Percentiles rank a stretch among this genome's conserved stretches.
phyloP scores from a whole-genome alignment of 169 alveolate genomes.

The Eimeria mitis region DNA sequence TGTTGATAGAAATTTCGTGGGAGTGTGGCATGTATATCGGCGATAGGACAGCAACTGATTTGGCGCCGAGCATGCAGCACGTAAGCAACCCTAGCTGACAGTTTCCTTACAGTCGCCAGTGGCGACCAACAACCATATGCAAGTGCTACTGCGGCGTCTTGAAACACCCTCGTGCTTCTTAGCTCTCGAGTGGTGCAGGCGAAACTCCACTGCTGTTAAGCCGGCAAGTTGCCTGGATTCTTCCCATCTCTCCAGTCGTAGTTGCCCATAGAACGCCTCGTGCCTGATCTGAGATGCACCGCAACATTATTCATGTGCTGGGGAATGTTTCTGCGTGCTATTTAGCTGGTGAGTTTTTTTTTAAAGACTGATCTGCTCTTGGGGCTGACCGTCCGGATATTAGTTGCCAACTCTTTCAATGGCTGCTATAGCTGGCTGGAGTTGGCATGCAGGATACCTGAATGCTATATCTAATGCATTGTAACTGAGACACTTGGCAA shows the following conservation, averaged over 20 bases:
- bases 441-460: neutral
- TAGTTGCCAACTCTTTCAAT: neutral
- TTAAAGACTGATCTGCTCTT: neutral
- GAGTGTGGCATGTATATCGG: neutral
- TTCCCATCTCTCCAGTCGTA: neutral
- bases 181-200: neutral
- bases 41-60: neutral
- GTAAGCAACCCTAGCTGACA: neutral
- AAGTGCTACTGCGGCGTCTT: neutral
- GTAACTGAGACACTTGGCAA: neutral
- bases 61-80: slow-evolving; percentile 21
- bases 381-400: neutral
- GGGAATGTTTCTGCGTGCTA: neutral
- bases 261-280: neutral
- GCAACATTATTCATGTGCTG: neutral
- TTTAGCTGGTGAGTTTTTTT: neutral
- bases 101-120: neutral
- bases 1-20: neutral
- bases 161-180: neutral
- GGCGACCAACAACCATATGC: neutral
- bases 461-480: neutral
- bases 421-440: neutral
- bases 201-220: slow-evolving; percentile 13
- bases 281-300: neutral
- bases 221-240: neutral